Conservation (phyloP, 352 stramenopile genomes). For the Pelagophyceae sp. region DNA sequence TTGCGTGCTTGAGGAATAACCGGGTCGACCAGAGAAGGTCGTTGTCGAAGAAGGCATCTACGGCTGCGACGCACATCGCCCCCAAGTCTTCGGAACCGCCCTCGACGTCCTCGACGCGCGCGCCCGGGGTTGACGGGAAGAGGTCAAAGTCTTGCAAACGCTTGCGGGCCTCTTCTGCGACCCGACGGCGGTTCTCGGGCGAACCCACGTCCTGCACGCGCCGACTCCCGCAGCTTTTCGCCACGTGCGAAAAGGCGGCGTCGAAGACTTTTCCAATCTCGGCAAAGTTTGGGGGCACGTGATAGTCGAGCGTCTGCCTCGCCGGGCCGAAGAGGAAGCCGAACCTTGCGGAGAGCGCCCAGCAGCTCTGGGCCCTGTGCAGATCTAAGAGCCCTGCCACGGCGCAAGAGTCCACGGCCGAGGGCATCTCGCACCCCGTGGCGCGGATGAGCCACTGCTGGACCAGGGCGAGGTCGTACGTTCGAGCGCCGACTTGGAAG, state of each 20-base stretch:
- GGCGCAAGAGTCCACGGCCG: conserved; percentile 41
- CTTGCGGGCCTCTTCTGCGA: no score
- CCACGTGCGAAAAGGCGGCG: background rate
- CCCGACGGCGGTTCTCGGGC: background rate
- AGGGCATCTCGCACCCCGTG: conserved; percentile 33
- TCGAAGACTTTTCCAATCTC: background rate
- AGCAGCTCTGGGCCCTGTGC: conserved; percentile 42
- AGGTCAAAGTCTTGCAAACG: no score
- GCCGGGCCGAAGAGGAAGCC: conserved; percentile 36
- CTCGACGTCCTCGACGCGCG: conserved; percentile 24
- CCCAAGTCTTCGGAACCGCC: no score
- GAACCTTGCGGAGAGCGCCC: conserved; percentile 43
- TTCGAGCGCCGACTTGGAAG: conserved; percentile 42
- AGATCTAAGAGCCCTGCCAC: conserved; percentile 51
- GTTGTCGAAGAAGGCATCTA: conserved; percentile 55
- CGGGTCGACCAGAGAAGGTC: conserved; percentile 44
- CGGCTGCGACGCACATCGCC: no score
- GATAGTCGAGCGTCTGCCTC: background rate
- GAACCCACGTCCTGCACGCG: background rate
- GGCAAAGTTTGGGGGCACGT: background rate
- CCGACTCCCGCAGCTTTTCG: no score
- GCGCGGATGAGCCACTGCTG: conserved; percentile 43
- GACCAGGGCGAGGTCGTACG: conserved; percentile 43
- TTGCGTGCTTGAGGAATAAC: conserved; percentile 45
- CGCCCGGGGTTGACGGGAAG: background rate